Conservation (phyloP, 306 rosid species). For the Vigna reflexopilosa region DNA sequence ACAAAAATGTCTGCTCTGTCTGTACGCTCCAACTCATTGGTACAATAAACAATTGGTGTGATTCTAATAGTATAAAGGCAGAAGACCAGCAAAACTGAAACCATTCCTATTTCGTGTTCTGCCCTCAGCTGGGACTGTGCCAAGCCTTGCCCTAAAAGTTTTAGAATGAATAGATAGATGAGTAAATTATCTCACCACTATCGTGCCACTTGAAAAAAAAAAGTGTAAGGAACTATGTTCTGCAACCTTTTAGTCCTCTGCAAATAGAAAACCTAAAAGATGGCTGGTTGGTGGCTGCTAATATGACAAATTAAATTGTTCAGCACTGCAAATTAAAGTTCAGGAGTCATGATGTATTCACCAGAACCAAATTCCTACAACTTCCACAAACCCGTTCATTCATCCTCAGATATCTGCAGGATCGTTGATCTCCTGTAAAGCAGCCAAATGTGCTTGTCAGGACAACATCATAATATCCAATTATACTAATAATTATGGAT, state of each 20-base stretch:
- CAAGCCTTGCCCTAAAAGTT: constrained; percentile 36
- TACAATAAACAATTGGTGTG: constrained; percentile 21
- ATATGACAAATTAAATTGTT: constrained; percentile 31
- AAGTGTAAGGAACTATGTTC: constrained; percentile 29
- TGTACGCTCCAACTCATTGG: constrained; percentile 28
- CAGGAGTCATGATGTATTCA: constrained; percentile 7
- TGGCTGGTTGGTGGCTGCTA: constrained; percentile 38
- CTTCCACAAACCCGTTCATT: constrained; percentile 31
- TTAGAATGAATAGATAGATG: not conserved
- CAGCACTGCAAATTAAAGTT: constrained; percentile 25
- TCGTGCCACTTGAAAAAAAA: constrained; percentile 17
- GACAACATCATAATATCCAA: not conserved
- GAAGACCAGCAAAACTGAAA: constrained; percentile 10
- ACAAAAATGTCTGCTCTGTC: constrained; percentile 2
- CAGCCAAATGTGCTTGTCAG: constrained; percentile 25
- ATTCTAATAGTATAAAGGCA: not conserved
- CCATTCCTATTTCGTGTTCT: constrained; percentile 34
- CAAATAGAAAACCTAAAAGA: constrained; percentile 34
- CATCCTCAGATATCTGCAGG: constrained; percentile 49
- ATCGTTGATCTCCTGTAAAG: constrained; percentile 62
- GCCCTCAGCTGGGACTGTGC: constrained; percentile 5
- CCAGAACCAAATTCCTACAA: constrained; percentile 19
- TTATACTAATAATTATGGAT: not conserved
- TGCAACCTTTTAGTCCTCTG: constrained; percentile 35
- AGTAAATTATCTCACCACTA: constrained; percentile 20